Evolutionary conservation across 2,329 filamentous ascomycete species (phyloP), one percentile per base, ranked within the genome.

Genomic region (Bipolaris sorokiniana): DNA sequence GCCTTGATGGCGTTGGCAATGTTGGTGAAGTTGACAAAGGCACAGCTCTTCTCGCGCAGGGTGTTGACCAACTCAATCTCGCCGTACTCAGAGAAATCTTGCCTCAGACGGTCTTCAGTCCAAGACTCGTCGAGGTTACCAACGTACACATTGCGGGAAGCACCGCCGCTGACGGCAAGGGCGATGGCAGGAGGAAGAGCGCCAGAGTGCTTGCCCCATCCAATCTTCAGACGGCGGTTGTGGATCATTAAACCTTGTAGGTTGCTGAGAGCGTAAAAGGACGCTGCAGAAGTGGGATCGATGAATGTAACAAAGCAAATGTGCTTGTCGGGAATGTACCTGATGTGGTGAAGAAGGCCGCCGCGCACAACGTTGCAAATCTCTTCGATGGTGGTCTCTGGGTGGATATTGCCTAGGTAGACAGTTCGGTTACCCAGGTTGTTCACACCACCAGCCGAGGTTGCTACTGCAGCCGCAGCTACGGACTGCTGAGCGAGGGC

Each of bases 231-330:
- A 51, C 95, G 89, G 63, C 95, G 88, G 80, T 99, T 99, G 81
- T 99, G 95, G 70, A 99, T 99, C 95, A 99, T 99, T 64, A 99
- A 82, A 22, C 95, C 95, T 76, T 99, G 95, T 26, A 99, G 83
- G 79, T 98, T 98, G 84, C 93, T 97, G 58, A 99, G 82, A 40
- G 95, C 95, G 71, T 97, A 99, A 82, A 99, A 99, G 1, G 94
- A 97, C 38, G 95, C 95, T 22, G 95, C 95, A 3, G 95, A 96
- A 22, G 95, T 99, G 7, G 95, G 95, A 73, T 99, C 95, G 77
- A 99, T 98, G 79, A 99, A 99, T 1, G 95, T 99, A 55, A 99
- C 95, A 74, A 99, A 99, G 83, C 95, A 99, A 68, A 99, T 99
- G 80, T 99, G 95, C 86, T 99, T 99, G 82, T 99, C 95, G 6